Percentiles rank a stretch among this genome's conserved stretches.
Conservation (phyloP, 179 eudicot genomes). For the Sideroxylon spinosum region DNA sequence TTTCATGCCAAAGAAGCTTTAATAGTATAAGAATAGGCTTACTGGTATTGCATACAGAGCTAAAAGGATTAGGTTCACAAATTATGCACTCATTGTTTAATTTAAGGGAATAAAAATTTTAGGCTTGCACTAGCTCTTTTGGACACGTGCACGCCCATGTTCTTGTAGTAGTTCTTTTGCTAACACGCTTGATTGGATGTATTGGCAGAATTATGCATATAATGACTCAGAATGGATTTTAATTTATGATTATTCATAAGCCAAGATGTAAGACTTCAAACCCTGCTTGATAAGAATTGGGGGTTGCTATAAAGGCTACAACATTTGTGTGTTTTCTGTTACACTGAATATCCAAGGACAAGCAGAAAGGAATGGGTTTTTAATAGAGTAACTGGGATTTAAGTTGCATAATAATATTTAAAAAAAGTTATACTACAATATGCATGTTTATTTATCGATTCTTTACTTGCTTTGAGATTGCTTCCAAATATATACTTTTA, state of each 20-base stretch:
- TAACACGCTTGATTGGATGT: neutral
- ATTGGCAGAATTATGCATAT: neutral
- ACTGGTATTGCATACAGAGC: neutral
- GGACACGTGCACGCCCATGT: neutral
- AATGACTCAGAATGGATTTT: neutral
- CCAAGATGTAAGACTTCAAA: neutral
- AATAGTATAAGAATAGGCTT: neutral
- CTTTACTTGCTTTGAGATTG: neutral
- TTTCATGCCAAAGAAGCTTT: too few species aligned
- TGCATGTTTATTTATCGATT: too few species aligned
- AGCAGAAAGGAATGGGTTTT: too few species aligned
- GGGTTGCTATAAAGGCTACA: neutral
- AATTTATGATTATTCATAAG: neutral
- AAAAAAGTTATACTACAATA: neutral
- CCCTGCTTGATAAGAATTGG: neutral
- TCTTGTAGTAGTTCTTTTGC: neutral
- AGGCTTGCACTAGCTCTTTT: conserved; percentile 4
- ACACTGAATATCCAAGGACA: too few species aligned
- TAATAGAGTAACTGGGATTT: too few species aligned
- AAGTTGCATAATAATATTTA: neutral
- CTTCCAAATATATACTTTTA: neutral
- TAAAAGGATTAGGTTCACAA: conserved; percentile 2
- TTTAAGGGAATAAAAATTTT: neutral
- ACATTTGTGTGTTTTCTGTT: neutral
- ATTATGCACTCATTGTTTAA: neutral